Base-by-base conservation (phyloP, 352 stramenopile species). In the Globisporangium megalacanthum region DNA sequence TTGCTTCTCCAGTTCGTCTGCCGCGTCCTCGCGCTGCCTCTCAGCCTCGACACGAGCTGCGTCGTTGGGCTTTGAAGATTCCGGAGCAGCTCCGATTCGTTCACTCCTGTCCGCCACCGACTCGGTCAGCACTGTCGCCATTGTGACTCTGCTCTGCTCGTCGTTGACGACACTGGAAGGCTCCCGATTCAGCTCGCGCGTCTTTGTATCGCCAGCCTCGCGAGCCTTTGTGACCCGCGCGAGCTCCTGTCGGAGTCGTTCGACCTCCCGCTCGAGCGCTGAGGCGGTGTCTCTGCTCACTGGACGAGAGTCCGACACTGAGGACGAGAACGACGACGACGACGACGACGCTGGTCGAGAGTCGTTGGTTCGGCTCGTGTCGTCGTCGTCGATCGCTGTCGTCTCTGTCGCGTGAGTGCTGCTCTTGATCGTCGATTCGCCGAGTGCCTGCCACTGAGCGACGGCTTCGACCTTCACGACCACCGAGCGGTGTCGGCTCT, bases 381-480 rank as follows among this genome's bases (percentile, higher is more conserved):
- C 29, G 13, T 41, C 48, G 2, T 41, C 20, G 7, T 51, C 19
- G 22, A 15, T 29, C 13, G 6, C 47, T 11, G n/a, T 4, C 15
- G 9, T 10, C 35, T 50, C 6, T 8, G 35, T 55, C 33, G 17
- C 46, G 44, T 8, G 6, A 8, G 17, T 56, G 19, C 35, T 62
- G 51, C 10, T 61, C 48, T 11, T 70, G 25, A 57, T 22, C 17
- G 72, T 53, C 44, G 55, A 54, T 9, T 61, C 60, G 4, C 61
- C 58, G 9, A 89, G 49, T 4, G 72, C 67, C 10, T 73, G 74
- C 75, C 75, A 89, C 15, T 80, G 74, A 55, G 62, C 70, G 17
- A 82, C 62, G 17, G 69, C 60, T 15, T 90, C 83, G 29, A 81
- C 64, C 45, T 80, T 70, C 0, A 79, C 56, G 4, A 82, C 68